A percentile compares a stretch with the other conserved stretches of the same genome.
Evolutionary conservation across 2,329 filamentous ascomycete species (phyloP).

Genomic region (Exophiala phaeomuriformis): DNA sequence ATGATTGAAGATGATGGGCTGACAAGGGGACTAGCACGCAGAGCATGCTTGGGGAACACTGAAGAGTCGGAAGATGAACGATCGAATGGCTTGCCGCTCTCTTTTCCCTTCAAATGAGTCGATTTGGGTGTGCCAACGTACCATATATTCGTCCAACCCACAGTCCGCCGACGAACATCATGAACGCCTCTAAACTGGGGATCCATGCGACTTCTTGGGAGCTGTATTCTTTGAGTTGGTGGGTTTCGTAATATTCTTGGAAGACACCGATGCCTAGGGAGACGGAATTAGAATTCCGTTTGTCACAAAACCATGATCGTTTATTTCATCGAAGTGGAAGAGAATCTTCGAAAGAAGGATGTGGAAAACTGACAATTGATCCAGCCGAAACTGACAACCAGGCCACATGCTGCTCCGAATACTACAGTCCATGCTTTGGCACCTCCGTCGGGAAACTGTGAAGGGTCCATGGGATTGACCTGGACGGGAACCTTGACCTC

Average conservation of each 20-base stretch:
- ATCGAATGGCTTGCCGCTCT: no score
- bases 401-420: conserved; percentile 36
- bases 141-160: conserved; percentile 26
- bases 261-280: conserved; percentile 43
- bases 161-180: conserved; percentile 32
- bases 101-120: no score
- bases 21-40: background rate
- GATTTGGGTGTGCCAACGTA: background rate
- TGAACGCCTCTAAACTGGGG: conserved; percentile 45
- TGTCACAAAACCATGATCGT: no score
- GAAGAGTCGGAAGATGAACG: no score
- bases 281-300: background rate
- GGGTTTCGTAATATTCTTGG: conserved; percentile 52
- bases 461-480: conserved; percentile 23
- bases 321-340: conserved; percentile 1
- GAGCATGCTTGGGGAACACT: no score
- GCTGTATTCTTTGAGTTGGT: conserved; percentile 44
- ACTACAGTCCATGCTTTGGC: conserved; percentile 39
- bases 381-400: conserved; percentile 38
- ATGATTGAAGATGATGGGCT: background rate
- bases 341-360: background rate
- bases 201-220: conserved; percentile 55
- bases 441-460: conserved; percentile 37
- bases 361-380: conserved; percentile 25
- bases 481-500: background rate